Evolutionary conservation across 306 rosid species (phyloP).

Genomic region (Acacia confusa): DNA sequence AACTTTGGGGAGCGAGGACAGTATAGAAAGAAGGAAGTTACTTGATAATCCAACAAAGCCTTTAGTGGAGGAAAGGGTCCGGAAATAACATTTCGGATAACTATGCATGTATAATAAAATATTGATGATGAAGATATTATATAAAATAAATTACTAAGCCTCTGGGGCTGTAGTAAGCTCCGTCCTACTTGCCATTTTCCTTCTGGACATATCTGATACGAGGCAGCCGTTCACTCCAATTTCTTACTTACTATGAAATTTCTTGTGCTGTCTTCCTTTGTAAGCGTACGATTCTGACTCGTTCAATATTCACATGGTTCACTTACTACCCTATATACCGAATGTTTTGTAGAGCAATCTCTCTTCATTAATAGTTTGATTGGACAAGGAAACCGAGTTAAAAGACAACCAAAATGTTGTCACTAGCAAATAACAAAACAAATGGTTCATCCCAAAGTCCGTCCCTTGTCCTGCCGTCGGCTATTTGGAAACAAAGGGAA

Average conservation of each 20-base stretch:
- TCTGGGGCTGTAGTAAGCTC: slow-evolving; percentile 12
- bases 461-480: neutral
- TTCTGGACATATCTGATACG: neutral
- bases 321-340: neutral
- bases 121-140: neutral
- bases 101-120: neutral
- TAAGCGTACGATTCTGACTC: neutral
- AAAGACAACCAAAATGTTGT: neutral
- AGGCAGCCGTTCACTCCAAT: neutral
- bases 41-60: neutral
- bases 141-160: neutral
- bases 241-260: neutral
- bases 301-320: neutral
- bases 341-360: neutral
- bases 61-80: neutral
- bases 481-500: neutral
- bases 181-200: slow-evolving; percentile 19
- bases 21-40: neutral
- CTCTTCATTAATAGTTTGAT: neutral
- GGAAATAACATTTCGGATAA: neutral
- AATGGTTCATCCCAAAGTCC: slow-evolving; percentile 7
- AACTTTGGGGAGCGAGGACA: neutral
- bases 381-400: neutral
- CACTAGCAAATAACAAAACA: neutral
- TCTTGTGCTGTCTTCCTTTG: neutral